Evolutionary conservation across 345 rosid species (phyloP).

Genomic region (Aquilaria malaccensis): DNA sequence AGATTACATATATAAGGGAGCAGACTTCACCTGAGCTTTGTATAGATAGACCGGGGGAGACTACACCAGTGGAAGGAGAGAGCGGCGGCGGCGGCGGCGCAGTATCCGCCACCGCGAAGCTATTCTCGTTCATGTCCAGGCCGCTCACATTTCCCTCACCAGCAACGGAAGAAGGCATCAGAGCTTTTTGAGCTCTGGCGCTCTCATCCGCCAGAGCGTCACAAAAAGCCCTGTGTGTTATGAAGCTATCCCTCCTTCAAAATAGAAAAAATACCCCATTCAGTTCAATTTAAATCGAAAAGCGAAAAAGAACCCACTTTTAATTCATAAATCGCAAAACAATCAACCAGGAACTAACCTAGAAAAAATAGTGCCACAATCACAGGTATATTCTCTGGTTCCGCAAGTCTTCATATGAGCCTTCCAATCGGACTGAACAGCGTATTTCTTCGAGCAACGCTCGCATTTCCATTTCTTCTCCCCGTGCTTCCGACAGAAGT

Average conservation of each 20-base stretch:
- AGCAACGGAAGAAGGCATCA: slow-evolving; percentile 7
- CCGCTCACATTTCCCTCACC: slow-evolving; percentile 8
- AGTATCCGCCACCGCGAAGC: slow-evolving; percentile 26
- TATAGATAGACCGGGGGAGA: slow-evolving; percentile 57
- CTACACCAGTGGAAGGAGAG: slow-evolving; percentile 44
- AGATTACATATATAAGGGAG: not conserved
- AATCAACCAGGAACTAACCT: slow-evolving; percentile 25
- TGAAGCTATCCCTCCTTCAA: slow-evolving; percentile 66
- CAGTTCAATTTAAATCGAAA: not conserved
- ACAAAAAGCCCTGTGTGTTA: slow-evolving; percentile 74
- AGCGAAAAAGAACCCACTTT: not conserved
- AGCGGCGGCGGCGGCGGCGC: slow-evolving; percentile 63
- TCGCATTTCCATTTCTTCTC: slow-evolving; percentile 87
- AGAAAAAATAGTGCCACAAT: slow-evolving; percentile 71
- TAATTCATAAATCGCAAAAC: not conserved
- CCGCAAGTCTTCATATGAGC: slow-evolving; percentile 88
- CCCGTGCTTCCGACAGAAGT: slow-evolving; percentile 69
- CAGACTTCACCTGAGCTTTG: slow-evolving; percentile 55
- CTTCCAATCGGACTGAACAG: slow-evolving; percentile 77
- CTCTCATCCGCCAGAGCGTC: slow-evolving; percentile 76
- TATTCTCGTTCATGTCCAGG: not conserved
- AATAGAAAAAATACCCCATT: not conserved
- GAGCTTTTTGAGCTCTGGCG: slow-evolving; percentile 25
- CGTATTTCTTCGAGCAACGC: slow-evolving; percentile 71
- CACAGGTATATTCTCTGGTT: slow-evolving; percentile 67